These are phyloP conservation scores for Amphirosellinia nigrospora DNA, from an alignment of 495 filamentous ascomycete genomes.

Conservation along the genomic window DNA sequence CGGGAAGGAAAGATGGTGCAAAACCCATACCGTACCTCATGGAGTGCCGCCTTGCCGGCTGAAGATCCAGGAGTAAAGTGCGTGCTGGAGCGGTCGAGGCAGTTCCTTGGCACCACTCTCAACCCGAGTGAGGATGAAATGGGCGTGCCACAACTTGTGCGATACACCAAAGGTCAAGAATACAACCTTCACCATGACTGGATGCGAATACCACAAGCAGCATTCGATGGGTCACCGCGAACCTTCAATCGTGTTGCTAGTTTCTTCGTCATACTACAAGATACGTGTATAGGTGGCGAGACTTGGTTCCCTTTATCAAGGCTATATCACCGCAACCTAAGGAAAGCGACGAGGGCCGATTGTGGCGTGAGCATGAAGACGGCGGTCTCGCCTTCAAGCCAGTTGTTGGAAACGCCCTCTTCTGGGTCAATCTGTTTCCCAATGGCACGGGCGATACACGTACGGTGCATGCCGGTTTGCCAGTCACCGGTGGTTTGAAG, in stretches of 20 bases:
- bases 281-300: constrained; percentile 50
- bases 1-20: constrained; percentile 44
- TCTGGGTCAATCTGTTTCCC: constrained; percentile 58
- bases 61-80: constrained; percentile 50
- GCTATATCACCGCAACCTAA: constrained; percentile 26
- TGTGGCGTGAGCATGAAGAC: constrained; percentile 54
- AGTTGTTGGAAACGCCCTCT: constrained; percentile 57
- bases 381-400: constrained; percentile 59
- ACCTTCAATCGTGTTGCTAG: constrained; percentile 53
- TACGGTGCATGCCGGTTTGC: constrained; percentile 58
- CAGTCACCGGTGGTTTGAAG: constrained; percentile 55
- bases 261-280: constrained; percentile 55
- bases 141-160: constrained; percentile 55
- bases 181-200: constrained; percentile 58
- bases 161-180: constrained; percentile 49
- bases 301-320: constrained; percentile 52
- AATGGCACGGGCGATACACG: constrained; percentile 55
- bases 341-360: constrained; percentile 30
- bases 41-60: constrained; percentile 50
- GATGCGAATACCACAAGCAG: constrained; percentile 44
- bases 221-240: constrained; percentile 35
- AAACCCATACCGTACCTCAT: constrained; percentile 49
- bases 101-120: constrained; percentile 52
- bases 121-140: constrained; percentile 53
- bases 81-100: constrained; percentile 46